Base-by-base conservation (phyloP, 2,329 filamentous ascomycete species). In the Arthroderma sp. region DNA sequence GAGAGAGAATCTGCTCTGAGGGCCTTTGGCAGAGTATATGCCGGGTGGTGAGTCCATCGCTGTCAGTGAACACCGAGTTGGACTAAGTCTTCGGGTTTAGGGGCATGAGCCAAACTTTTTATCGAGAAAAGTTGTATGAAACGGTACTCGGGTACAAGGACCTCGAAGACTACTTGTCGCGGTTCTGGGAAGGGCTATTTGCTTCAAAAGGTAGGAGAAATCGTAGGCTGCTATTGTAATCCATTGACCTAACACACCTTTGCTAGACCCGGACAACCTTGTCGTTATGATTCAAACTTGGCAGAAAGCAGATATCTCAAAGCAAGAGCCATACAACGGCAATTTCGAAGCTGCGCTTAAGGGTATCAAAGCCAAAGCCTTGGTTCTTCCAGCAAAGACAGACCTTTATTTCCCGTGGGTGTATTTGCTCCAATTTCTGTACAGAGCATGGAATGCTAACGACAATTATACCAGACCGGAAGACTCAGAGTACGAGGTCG, bases 21-120 rank as follows among this genome's bases (percentile, higher is more conserved):
- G 55, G 83, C 84, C 0, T 74, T 89, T 46, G 82, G 74, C 0
- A 71, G 82, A 38, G 83, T 79, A 0, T 91, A 91, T 61, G 83
- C 84, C 1, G 84, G 83, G 0, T 91, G 76, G 68, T 66, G 52
- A 55, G 62, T 38, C 33, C 29, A 27, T 7, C 3, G 4, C 15
- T 38, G 15, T 27, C 28, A 11, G 41, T 39, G 28, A 31, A 42
- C 4, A 22, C 9, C n/a, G 27, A 9, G 32, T 37, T 38, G 15
- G 32, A 15, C 9, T 10, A 15, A n/a, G 27, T 41, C 8, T 22
- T 33, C 9, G 4, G 43, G 9, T 36, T 46, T 34, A 67, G 78
- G 83, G 84, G 85, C 0, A 83, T 89, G 54, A 83, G 78, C 42
- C 83, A 88, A 55, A 73, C 81, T 0, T 89, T 88, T 55, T 89